Evolutionary conservation across 2,329 filamentous ascomycete genomes (phyloP).

Genomic region (Ophiostoma quercus): DNA sequence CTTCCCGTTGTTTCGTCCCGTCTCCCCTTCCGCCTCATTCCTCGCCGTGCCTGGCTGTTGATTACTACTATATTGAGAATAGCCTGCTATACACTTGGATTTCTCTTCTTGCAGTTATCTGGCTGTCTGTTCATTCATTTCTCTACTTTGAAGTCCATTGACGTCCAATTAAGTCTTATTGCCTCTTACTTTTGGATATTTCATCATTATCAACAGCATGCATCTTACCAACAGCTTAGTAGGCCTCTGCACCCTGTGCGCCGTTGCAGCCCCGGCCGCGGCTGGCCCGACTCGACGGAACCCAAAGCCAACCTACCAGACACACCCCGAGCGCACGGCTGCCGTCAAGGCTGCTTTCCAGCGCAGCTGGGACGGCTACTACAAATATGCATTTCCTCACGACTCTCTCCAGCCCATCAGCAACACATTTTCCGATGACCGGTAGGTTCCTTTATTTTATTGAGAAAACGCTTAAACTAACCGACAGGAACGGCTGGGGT

Average conservation of each 20-base stretch:
- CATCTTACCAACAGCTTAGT: constrained; percentile 11
- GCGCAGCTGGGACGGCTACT: constrained; percentile 68
- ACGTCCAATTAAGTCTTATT: neutral
- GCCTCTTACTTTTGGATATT: neutral
- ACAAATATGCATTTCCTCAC: constrained; percentile 67
- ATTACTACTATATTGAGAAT: neutral
- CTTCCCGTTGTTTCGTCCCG: constrained; percentile 3
- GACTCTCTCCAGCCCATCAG: constrained; percentile 68
- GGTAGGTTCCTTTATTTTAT: constrained; percentile 41
- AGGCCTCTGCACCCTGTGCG: constrained; percentile 16
- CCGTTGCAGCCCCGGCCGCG: constrained; percentile 17
- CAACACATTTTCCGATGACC: constrained; percentile 61
- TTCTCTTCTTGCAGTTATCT: neutral
- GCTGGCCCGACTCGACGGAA: constrained; percentile 20
- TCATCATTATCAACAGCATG: constrained; percentile 18
- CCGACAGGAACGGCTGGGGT: constrained; percentile 71
- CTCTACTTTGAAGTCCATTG: neutral
- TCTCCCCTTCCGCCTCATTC: constrained; percentile 7
- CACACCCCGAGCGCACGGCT: constrained; percentile 44
- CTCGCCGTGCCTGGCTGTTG: neutral
- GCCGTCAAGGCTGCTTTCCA: constrained; percentile 65
- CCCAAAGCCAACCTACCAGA: constrained; percentile 27
- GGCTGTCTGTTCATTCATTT: too few species aligned
- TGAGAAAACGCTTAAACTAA: neutral
- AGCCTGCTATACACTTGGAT: neutral